Evolutionary conservation across 352 stramenopile genomes (phyloP), one percentile per base, ranked within the genome.

Genomic region (Pythium dissimile): DNA sequence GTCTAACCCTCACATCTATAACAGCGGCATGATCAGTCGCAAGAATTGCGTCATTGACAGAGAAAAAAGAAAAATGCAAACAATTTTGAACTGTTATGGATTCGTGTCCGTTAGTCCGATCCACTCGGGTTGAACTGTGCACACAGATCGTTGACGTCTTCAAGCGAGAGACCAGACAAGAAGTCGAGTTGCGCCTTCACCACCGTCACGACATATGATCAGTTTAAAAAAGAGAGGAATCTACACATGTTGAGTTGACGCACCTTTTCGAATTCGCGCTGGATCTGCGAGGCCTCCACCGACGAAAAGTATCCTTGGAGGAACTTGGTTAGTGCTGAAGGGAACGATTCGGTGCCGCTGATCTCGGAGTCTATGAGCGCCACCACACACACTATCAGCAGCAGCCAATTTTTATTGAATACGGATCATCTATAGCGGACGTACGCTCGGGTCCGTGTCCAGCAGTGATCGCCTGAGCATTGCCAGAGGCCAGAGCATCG

Each of bases 71-170:
- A 43, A 7, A 10, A 34, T 15, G 6, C 9, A 34, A 21, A 28
- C 30, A 16, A 21, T 12, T 55, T 45, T 64, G 49, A n/a, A 64
- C 32, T 8, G 67, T 56, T 0, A n/a, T n/a, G n/a, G n/a, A n/a
- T n/a, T n/a, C n/a, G n/a, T n/a, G n/a, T n/a, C n/a, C n/a, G n/a
- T n/a, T n/a, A n/a, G n/a, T n/a, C n/a, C n/a, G n/a, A n/a, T n/a
- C 16, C 49, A 38, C 11, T 41, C 38, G 38, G 13, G 0, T 84
- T 70, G 52, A 90, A 86, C 62, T 90, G 77, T 31, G 75, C 78
- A 43, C 80, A 88, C 18, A 90, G 64, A 50, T 90, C 80, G 57
- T 90, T 69, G 21, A 88, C 67, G 50, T 90, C 76, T 42, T 90
- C 80, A 3, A 90, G 63, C 52, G 73, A 79, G 13, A 90, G 57